phyloP scores from a whole-genome alignment of 805 yeast genomes.

The Hagleromyces aurorensis region DNA sequence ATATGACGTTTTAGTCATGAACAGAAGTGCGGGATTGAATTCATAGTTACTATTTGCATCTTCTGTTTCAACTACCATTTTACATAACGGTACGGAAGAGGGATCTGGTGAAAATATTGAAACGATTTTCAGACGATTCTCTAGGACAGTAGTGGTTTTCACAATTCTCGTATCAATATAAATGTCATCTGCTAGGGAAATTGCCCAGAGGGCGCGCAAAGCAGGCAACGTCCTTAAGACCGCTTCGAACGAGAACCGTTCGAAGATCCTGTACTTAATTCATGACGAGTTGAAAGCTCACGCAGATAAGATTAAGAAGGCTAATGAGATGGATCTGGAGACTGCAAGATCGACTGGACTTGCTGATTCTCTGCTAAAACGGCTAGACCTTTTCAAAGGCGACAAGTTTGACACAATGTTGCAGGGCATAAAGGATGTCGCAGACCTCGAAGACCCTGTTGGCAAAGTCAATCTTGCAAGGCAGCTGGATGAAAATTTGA shows the following conservation, averaged over 20 bases:
- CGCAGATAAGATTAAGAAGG: slow-evolving; percentile 57
- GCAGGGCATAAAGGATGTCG: slow-evolving; percentile 90
- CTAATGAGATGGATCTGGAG: slow-evolving; percentile 69
- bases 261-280: slow-evolving; percentile 61
- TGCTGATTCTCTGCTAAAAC: slow-evolving; percentile 64
- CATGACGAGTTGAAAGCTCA: slow-evolving; percentile 56
- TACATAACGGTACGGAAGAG: too few relatives aligned
- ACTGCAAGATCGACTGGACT: slow-evolving; percentile 56
- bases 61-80: too few relatives aligned
- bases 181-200: slow-evolving; percentile 47
- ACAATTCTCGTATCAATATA: too few relatives aligned
- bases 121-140: too few relatives aligned
- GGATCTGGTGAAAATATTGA: too few relatives aligned
- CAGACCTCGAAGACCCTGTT: slow-evolving; percentile 81
- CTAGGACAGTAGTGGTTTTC: too few relatives aligned
- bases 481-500: slow-evolving; percentile 83
- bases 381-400: slow-evolving; percentile 72
- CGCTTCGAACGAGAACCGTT: slow-evolving; percentile 62
- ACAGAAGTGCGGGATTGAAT: too few relatives aligned
- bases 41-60: too few relatives aligned
- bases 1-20: too few relatives aligned
- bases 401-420: slow-evolving; percentile 92
- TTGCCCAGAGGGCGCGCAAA: slow-evolving; percentile 73
- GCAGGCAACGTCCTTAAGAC: slow-evolving; percentile 83
- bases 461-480: slow-evolving; percentile 82